Conservation (phyloP, 805 yeast species). For the Martiniozyma abietophila region DNA sequence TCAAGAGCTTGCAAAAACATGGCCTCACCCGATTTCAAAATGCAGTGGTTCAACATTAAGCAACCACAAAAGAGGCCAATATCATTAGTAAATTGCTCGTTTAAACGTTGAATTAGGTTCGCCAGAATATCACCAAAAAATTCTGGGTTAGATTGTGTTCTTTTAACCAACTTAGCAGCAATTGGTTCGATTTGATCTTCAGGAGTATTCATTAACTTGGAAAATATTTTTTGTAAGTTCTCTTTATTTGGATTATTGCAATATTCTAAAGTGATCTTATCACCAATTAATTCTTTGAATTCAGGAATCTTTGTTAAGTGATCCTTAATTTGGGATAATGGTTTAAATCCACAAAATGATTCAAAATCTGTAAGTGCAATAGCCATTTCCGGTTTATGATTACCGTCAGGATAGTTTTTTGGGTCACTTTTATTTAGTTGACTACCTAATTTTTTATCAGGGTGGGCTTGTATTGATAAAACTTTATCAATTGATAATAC, state of each 20-base stretch:
- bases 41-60: slow-evolving; percentile 80
- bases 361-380: slow-evolving; percentile 92
- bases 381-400: slow-evolving; percentile 99
- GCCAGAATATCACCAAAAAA: slow-evolving; percentile 55
- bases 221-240: slow-evolving; percentile 66
- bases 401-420: slow-evolving; percentile 90
- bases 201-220: slow-evolving; percentile 75
- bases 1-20: slow-evolving; percentile 94
- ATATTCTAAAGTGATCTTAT: slow-evolving; percentile 46
- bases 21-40: slow-evolving; percentile 82
- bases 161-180: slow-evolving; percentile 57
- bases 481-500: slow-evolving; percentile 91
- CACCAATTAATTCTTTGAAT: slow-evolving; percentile 61
- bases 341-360: slow-evolving; percentile 97
- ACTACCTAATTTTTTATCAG: slow-evolving; percentile 78
- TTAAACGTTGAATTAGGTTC: slow-evolving; percentile 62
- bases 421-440: slow-evolving; percentile 78
- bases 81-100: slow-evolving; percentile 87
- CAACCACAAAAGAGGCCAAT: slow-evolving; percentile 96
- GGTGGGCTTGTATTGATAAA: slow-evolving; percentile 94
- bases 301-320: slow-evolving; percentile 72
- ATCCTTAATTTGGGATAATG: slow-evolving; percentile 64
- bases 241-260: slow-evolving; percentile 45
- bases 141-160: slow-evolving; percentile 52
- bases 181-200: slow-evolving; percentile 45